phyloP scores from a whole-genome alignment of 1,139 yeast genomes.

The Yamadazyma membranifaciens region DNA sequence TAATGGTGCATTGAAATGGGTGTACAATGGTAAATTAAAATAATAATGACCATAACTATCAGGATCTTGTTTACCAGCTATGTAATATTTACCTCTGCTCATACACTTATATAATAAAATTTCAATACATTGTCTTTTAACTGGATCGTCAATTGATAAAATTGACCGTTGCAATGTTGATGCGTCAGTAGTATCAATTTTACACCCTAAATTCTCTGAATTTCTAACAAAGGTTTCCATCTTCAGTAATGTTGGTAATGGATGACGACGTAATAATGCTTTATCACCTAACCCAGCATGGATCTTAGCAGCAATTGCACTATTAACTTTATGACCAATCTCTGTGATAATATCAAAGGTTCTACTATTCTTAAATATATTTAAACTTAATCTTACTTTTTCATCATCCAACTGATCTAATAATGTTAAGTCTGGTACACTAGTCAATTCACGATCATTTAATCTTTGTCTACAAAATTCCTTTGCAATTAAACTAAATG shows the following conservation, averaged over 20 bases:
- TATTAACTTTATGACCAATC: slow-evolving; percentile 76
- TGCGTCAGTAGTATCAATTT: slow-evolving; percentile 72
- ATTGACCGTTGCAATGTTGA: slow-evolving; percentile 74
- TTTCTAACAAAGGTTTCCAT: slow-evolving; percentile 77
- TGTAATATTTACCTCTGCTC: slow-evolving; percentile 80
- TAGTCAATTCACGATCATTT: slow-evolving; percentile 46
- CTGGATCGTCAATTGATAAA: slow-evolving; percentile 59
- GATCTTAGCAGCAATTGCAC: slow-evolving; percentile 79
- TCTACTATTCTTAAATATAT: slow-evolving; percentile 64
- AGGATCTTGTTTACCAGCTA: slow-evolving; percentile 86
- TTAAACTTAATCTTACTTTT: slow-evolving; percentile 65
- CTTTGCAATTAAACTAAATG: slow-evolving; percentile 63
- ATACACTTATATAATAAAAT: slow-evolving; percentile 78
- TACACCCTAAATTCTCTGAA: slow-evolving; percentile 62
- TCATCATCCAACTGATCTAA: slow-evolving; percentile 87
- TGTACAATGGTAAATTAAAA: slow-evolving; percentile 78
- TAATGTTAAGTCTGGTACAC: slow-evolving; percentile 60
- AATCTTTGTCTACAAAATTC: slow-evolving; percentile 75
- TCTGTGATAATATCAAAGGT: slow-evolving; percentile 69
- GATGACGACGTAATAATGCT: slow-evolving; percentile 85
- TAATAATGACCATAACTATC: slow-evolving; percentile 78
- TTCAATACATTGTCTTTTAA: slow-evolving; percentile 73
- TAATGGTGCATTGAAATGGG: slow-evolving; percentile 92
- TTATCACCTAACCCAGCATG: slow-evolving; percentile 75
- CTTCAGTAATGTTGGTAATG: slow-evolving; percentile 79